phyloP scores from a whole-genome alignment of 2,329 filamentous ascomycete genomes.

The Clarireedia paspali region DNA sequence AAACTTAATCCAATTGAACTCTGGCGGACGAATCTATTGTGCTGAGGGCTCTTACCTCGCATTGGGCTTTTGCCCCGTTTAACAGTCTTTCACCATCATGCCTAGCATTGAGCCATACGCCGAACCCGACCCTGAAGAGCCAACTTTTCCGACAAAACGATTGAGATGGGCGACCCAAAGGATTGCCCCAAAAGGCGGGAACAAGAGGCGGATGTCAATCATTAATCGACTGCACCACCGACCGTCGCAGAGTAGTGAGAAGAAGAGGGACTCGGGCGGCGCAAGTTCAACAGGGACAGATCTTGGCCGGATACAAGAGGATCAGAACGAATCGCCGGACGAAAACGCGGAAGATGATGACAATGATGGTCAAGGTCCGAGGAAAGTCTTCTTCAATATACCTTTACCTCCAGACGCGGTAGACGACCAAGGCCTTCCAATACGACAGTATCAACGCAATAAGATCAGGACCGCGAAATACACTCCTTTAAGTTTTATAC shows the following conservation, averaged over 20 bases:
- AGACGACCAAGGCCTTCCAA: conserved; percentile 74
- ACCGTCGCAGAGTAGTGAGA: conserved; percentile 53
- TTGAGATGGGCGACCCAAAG: conserved; percentile 96
- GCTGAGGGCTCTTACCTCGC: conserved; percentile 11
- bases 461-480: conserved; percentile 99
- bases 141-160: conserved; percentile 52
- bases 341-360: conserved; percentile 32
- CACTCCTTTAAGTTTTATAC: conserved; percentile 87
- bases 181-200: conserved; percentile 65
- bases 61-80: conserved; percentile 9
- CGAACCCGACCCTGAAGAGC: conserved; percentile 31
- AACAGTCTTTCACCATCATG: conserved; percentile 6
- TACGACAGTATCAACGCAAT: conserved; percentile 70
- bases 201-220: conserved; percentile 74
- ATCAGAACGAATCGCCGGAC: conserved; percentile 16
- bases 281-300: conserved; percentile 30
- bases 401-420: conserved; percentile 66
- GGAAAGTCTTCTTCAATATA: conserved; percentile 78
- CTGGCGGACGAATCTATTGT: conserved; percentile 5
- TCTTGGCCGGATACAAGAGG: conserved; percentile 26
- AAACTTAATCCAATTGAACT: neutral
- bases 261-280: conserved; percentile 50
- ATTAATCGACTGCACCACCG: conserved; percentile 63
- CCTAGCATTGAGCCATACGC: conserved; percentile 37
- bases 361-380: conserved; percentile 31